These are phyloP conservation scores for Calonectria multiphialidica DNA, from an alignment of 2,329 filamentous ascomycete species.

Conservation along the genomic window DNA sequence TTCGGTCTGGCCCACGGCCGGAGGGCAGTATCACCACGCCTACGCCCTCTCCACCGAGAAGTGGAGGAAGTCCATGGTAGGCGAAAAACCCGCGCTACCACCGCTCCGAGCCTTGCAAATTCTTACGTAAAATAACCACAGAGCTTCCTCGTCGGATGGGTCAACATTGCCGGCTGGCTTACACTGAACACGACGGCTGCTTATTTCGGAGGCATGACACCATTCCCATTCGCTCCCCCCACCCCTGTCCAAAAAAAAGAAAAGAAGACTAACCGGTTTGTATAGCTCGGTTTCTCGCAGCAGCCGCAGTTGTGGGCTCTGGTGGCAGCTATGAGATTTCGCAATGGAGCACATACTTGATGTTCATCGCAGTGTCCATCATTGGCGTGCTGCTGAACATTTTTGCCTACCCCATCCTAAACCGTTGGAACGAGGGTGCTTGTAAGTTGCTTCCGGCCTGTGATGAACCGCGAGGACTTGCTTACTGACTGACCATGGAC, in stretches of 20 bases:
- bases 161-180: conserved; percentile 59
- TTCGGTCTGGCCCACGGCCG: conserved; percentile 36
- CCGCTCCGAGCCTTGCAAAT: neutral
- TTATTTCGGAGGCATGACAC: conserved; percentile 56
- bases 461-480: neutral
- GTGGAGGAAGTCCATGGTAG: conserved; percentile 53
- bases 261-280: conserved; percentile 4
- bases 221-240: too few species aligned
- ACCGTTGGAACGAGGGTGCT: conserved; percentile 56
- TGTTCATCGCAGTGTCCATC: conserved; percentile 50
- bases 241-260: too few species aligned
- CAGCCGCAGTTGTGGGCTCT: conserved; percentile 54
- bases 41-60: conserved; percentile 54
- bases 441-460: conserved; percentile 35
- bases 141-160: conserved; percentile 60
- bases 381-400: conserved; percentile 50
- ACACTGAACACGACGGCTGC: conserved; percentile 57
- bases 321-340: conserved; percentile 52
- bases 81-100: conserved; percentile 30
- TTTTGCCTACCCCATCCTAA: conserved; percentile 55
- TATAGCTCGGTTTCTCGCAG: conserved; percentile 56
- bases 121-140: conserved; percentile 29
- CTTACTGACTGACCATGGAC: neutral
- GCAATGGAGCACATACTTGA: conserved; percentile 55
- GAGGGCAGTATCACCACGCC: conserved; percentile 56